Evolutionary conservation across 495 filamentous ascomycete species (phyloP).

Genomic region (Viridothelium virens): DNA sequence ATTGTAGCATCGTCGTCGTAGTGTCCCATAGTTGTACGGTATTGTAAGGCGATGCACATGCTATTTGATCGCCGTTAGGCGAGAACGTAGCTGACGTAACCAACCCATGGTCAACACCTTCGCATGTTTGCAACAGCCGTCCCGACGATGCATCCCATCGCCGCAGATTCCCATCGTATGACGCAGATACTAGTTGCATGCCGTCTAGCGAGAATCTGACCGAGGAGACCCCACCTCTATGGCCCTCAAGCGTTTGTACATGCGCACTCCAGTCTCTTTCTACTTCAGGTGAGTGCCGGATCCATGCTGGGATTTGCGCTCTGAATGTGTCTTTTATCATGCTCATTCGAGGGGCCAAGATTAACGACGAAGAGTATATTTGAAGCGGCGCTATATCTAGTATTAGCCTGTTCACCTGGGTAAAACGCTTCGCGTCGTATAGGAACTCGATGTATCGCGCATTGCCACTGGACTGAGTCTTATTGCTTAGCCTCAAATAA

Average conservation of each 20-base stretch:
- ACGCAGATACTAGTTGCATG: neutral
- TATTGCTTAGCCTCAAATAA: neutral
- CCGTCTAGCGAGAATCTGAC: neutral
- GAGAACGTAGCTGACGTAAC: neutral
- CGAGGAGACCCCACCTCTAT: neutral
- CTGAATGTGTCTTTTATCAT: constrained; percentile 21
- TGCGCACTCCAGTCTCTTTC: neutral
- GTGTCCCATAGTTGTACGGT: too few species aligned
- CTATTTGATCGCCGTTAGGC: too few species aligned
- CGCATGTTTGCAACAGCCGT: neutral
- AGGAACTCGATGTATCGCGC: constrained; percentile 12
- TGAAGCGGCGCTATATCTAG: constrained; percentile 28
- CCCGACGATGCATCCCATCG: neutral
- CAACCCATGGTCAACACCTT: neutral
- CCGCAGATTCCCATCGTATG: neutral
- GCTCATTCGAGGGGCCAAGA: constrained; percentile 23
- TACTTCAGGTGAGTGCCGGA: neutral
- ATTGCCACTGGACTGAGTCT: neutral
- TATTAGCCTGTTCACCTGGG: constrained; percentile 20
- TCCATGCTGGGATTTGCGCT: constrained; percentile 10
- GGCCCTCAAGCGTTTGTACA: neutral
- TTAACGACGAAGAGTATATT: constrained; percentile 25
- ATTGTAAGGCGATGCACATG: too few species aligned
- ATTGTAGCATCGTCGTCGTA: too few species aligned
- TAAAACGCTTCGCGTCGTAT: constrained; percentile 33